Conservation (phyloP, 78 protist species). For the Cavenderia fasciculata region DNA sequence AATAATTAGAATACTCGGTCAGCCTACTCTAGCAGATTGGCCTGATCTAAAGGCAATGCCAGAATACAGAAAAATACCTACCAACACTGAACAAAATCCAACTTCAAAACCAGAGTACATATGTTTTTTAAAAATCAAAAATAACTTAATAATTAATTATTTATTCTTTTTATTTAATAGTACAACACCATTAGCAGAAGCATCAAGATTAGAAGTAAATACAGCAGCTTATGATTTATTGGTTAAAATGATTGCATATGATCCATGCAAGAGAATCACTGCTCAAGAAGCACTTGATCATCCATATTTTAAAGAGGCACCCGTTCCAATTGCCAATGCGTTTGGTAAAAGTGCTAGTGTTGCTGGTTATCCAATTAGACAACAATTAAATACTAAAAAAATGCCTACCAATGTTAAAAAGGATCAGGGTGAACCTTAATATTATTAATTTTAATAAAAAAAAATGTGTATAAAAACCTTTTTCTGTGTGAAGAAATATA, state of each 20-base stretch:
- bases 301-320: slow-evolving; percentile 88
- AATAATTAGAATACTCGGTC: slow-evolving; percentile 82
- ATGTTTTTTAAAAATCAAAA: not conserved
- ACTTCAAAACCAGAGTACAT: not conserved
- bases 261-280: slow-evolving; percentile 86
- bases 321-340: slow-evolving; percentile 51
- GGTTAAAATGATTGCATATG: slow-evolving; percentile 78
- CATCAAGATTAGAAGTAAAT: slow-evolving; percentile 31
- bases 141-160: not conserved
- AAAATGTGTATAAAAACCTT: too few relatives aligned
- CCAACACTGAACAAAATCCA: too few relatives aligned
- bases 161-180: not conserved
- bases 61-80: slow-evolving; percentile 39
- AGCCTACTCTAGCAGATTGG: slow-evolving; percentile 67
- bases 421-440: too few relatives aligned
- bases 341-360: slow-evolving; percentile 7
- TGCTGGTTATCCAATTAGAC: too few relatives aligned
- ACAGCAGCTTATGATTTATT: slow-evolving; percentile 58
- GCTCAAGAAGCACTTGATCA: slow-evolving; percentile 89
- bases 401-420: too few relatives aligned
- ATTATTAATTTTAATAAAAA: too few relatives aligned
- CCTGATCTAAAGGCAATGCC: slow-evolving; percentile 70
- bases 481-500: too few relatives aligned
- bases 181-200: slow-evolving; percentile 24
- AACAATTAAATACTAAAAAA: too few relatives aligned